phyloP scores from a whole-genome alignment of 164 flowering plant genomes.

The Litsea cubeba region DNA sequence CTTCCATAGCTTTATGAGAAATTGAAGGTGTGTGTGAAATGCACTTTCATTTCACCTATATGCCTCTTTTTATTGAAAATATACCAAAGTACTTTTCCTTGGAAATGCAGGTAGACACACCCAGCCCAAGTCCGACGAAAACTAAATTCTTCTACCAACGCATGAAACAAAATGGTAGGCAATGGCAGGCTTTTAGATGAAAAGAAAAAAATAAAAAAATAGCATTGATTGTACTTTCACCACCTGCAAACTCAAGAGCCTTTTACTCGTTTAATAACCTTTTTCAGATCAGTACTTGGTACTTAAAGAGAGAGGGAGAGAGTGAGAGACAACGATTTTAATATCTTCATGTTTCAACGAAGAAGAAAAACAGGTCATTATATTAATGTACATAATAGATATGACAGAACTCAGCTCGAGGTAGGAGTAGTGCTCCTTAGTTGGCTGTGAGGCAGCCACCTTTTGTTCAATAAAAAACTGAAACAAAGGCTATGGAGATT shows the following conservation, averaged over 20 bases:
- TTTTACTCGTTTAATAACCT: background rate
- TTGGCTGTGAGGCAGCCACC: background rate
- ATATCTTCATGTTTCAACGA: background rate
- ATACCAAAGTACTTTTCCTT: too few relatives aligned
- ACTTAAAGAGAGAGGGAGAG: background rate
- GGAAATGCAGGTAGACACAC: too few relatives aligned
- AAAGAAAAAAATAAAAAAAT: background rate
- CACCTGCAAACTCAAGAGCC: background rate
- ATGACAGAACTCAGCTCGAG: background rate
- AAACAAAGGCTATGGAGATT: background rate
- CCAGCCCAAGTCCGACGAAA: too few relatives aligned
- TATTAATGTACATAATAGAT: background rate
- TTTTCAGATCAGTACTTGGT: constrained; percentile 1
- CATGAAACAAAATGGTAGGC: background rate
- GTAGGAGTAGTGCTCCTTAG: background rate
- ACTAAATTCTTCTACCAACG: background rate
- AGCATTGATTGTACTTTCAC: background rate
- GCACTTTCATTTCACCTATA: too few relatives aligned
- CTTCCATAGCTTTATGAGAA: too few relatives aligned
- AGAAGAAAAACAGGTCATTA: background rate
- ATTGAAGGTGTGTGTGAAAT: too few relatives aligned
- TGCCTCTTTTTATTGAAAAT: too few relatives aligned
- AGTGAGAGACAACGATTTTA: background rate
- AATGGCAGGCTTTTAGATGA: background rate
- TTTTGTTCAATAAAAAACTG: background rate